Conservation (phyloP, 768 basidiomycete species). For the Tylopilus felleus region DNA sequence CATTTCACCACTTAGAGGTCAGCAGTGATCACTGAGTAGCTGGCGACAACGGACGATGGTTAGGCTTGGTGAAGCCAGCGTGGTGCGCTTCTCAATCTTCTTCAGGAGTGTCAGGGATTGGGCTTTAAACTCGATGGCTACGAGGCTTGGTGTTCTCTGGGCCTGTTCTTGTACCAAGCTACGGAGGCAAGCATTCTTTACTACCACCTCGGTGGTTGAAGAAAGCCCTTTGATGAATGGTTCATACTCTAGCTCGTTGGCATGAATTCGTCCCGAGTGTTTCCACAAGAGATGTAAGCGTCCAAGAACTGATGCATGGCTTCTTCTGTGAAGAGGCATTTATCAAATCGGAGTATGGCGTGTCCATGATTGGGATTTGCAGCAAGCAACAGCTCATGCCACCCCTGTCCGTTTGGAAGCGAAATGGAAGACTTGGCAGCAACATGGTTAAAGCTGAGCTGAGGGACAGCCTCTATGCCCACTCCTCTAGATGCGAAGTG, state of each 20-base stretch:
- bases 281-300: constrained; percentile 29
- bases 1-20: too few species aligned
- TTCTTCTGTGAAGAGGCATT: constrained; percentile 27
- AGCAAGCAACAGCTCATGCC: constrained; percentile 23
- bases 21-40: too few species aligned
- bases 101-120: constrained; percentile 32
- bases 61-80: too few species aligned
- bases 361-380: constrained; percentile 26
- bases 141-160: constrained; percentile 17
- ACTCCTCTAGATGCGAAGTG: constrained; percentile 29
- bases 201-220: constrained; percentile 11
- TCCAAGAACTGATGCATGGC: constrained; percentile 30
- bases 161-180: constrained; percentile 17
- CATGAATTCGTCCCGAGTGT: constrained; percentile 14
- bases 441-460: constrained; percentile 18
- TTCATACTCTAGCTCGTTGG: constrained; percentile 13
- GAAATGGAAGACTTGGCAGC: constrained; percentile 15
- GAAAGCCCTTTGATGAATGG: constrained; percentile 27
- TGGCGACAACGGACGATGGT: too few species aligned
- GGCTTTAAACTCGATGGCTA: constrained; percentile 28
- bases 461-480: constrained; percentile 26
- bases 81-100: too few species aligned
- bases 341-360: constrained; percentile 27
- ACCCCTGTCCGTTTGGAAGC: constrained; percentile 30
- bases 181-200: constrained; percentile 18